These are phyloP conservation scores for Plasmodium falciparum DNA, from an alignment of 169 alveolate species.

Conservation along the genomic window DNA sequence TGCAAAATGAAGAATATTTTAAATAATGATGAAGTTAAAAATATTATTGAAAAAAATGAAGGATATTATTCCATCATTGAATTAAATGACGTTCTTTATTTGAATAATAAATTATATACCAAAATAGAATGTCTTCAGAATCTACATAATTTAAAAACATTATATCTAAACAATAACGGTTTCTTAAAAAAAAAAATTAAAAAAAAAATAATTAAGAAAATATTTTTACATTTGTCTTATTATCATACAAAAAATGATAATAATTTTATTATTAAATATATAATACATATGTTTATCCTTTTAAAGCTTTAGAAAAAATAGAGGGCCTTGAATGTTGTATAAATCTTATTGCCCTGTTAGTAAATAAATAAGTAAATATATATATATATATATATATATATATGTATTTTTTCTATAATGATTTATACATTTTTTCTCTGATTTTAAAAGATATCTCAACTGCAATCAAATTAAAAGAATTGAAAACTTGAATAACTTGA, in stretches of 20 bases:
- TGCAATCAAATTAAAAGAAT: constrained; percentile 47
- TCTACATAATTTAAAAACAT: constrained; percentile 46
- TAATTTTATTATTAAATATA: no score
- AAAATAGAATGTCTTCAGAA: constrained; percentile 33
- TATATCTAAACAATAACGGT: constrained; percentile 74
- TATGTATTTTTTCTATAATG: not conserved
- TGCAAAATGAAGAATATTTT: constrained; percentile 40
- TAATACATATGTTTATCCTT: not conserved
- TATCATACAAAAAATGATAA: no score
- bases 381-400: not conserved
- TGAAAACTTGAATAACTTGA: constrained; percentile 47
- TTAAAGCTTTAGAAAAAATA: constrained; percentile 51
- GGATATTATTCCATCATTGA: constrained; percentile 54
- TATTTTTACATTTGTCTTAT: not conserved
- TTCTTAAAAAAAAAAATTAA: not conserved
- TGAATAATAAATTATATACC: constrained; percentile 47
- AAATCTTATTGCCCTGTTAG: constrained; percentile 67
- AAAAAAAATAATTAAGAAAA: not conserved
- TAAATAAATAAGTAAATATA: not conserved
- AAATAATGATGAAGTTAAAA: constrained; percentile 58
- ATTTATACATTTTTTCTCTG: not conserved
- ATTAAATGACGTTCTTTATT: constrained; percentile 66
- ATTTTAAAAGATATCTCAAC: constrained; percentile 35
- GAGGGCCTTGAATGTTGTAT: constrained; percentile 55
- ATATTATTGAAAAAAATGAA: constrained; percentile 38